Conservation (phyloP, 2,329 filamentous ascomycete genomes). For the Hypoxylon sp. region DNA sequence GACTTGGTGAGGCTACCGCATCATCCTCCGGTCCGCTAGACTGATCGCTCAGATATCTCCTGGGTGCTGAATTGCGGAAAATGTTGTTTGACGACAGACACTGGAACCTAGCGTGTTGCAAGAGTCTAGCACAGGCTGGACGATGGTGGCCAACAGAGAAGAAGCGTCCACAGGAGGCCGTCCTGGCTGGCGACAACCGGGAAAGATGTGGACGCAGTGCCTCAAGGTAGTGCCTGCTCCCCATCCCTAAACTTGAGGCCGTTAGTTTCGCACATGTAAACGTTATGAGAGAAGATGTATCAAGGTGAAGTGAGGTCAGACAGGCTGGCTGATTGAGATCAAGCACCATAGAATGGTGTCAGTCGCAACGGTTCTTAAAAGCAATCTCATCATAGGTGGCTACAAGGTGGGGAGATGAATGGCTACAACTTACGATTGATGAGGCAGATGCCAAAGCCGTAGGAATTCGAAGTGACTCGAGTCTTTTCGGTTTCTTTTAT, state of each 20-base stretch:
- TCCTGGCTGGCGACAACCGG: conserved; percentile 49
- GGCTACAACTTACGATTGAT: conserved; percentile 15
- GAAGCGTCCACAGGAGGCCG: conserved; percentile 56
- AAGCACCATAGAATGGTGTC: conserved; percentile 58
- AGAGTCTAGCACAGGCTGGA: conserved; percentile 38
- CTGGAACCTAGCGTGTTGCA: conserved; percentile 34
- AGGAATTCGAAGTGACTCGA: background rate
- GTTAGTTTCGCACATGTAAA: conserved; percentile 33
- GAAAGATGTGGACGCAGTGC: conserved; percentile 66
- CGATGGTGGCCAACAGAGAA: conserved; percentile 51
- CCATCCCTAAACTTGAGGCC: conserved; percentile 51
- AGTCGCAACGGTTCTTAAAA: conserved; percentile 68
- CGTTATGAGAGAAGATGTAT: conserved; percentile 1
- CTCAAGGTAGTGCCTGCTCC: conserved; percentile 51
- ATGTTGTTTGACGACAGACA: conserved; percentile 27
- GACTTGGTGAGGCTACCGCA: conserved; percentile 13
- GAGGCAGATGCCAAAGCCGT: background rate
- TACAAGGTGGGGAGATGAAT: background rate
- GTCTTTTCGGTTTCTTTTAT: background rate
- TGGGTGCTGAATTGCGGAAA: conserved; percentile 20
- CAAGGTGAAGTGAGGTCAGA: conserved; percentile 50
- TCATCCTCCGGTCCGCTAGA: conserved; percentile 8
- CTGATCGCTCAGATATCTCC: background rate
- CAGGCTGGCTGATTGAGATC: conserved; percentile 61
- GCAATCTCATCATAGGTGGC: conserved; percentile 57